Evolutionary conservation across 805 yeast species (phyloP).

Genomic region (Wickerhamiella shivajii): DNA sequence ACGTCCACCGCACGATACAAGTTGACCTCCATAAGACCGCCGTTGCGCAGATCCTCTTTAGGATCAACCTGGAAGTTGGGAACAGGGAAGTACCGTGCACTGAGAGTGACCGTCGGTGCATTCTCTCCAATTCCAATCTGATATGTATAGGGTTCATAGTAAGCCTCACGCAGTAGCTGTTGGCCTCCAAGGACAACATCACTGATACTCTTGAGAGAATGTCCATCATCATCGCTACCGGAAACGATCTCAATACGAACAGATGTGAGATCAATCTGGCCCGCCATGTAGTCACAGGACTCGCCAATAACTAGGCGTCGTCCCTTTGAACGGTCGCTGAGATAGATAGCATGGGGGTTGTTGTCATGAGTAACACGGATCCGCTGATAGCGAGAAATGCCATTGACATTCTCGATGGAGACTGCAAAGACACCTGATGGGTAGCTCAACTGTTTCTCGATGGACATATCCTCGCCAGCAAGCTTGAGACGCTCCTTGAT

Average conservation of each 20-base stretch:
- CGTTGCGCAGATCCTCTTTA: conserved; percentile 57
- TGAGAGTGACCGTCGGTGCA: conserved; percentile 13
- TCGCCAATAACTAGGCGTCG: conserved; percentile 15
- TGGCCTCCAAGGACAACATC: conserved; percentile 39
- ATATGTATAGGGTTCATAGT: conserved; percentile 14
- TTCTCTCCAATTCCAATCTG: conserved; percentile 8
- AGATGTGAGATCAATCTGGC: conserved; percentile 15
- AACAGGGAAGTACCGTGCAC: conserved; percentile 63
- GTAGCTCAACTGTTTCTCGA: conserved; percentile 39
- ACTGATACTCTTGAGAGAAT: conserved; percentile 12
- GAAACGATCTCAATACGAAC: conserved; percentile 17
- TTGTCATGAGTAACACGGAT: conserved; percentile 70
- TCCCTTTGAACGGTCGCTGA: conserved; percentile 40
- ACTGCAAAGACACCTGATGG: conserved; percentile 66
- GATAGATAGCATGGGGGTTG: conserved; percentile 48
- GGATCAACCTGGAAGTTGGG: conserved; percentile 43
- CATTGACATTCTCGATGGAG: conserved; percentile 29
- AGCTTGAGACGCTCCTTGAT: conserved; percentile 19
- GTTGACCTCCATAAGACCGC: conserved; percentile 53
- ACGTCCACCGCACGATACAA: conserved; percentile 52
- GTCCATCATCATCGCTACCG: conserved; percentile 10
- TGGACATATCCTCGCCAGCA: conserved; percentile 21
- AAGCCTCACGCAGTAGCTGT: conserved; percentile 16
- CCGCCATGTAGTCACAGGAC: conserved; percentile 19
- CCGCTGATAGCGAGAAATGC: conserved; percentile 32